Evolutionary conservation across 345 rosid species (phyloP), one percentile per base, ranked within the genome.

Genomic region (Theobroma cacao): DNA sequence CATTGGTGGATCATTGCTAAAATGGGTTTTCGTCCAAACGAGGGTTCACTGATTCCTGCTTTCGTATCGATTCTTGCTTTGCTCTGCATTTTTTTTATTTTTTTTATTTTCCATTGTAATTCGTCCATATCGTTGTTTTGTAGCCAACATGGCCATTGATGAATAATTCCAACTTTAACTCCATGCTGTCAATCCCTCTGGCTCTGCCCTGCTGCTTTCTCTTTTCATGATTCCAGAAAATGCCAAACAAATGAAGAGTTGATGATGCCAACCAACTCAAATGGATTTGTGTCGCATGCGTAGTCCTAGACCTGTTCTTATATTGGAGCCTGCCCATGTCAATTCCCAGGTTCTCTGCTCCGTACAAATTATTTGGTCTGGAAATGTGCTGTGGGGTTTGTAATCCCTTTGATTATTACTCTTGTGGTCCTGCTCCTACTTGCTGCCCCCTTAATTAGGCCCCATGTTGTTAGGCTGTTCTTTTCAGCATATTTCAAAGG

Each of bases 381-480:
- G 41, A 33, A 41, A 31, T 70, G 40, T 71, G 61, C 61, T 71
- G 61, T 50, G 75, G 61, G 75, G 75, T 71, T 50, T 52, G 30
- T 28, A 71, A 71, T 52, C 75, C 9, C 43, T 71, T 71, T 31
- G 43, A 48, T 48, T 48, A 1, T 7, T 15, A 43, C 40, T 17
- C 58, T 0, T 48, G 41, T 48, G 41, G 59, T 52, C 60, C 43
- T 48, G 40, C 41, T 30, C 17, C 4, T 48, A 20, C 48, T 47
- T 30, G 1, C 7, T 28, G 38, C 40, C 56, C 22, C 31, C 34
- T 41, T 41, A 9, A 5, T 11, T 12, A 5, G 26, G 26, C 11
- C 59, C 62, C 65, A 30, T 9, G 62, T 58, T 58, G 62, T 24
- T 58, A 56, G 2, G 2, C 24, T 3, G 31, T 58, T 26, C 26